Conservation (phyloP, 805 yeast genomes). For the Komagataella kurtzmanii region DNA sequence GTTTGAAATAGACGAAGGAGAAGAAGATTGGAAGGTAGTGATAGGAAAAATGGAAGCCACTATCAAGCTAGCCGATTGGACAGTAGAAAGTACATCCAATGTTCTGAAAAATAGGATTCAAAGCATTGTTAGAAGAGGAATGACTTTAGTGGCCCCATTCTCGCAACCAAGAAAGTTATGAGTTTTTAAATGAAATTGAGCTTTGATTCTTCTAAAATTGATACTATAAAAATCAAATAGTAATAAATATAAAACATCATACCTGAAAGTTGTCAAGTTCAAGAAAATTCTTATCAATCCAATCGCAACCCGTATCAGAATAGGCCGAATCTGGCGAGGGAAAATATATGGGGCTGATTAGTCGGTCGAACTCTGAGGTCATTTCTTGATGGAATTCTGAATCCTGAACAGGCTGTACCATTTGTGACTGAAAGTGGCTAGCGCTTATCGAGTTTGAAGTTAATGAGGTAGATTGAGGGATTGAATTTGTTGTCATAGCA, state of each 20-base stretch:
- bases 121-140: slow-evolving; percentile 66
- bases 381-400: neutral
- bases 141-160: slow-evolving; percentile 74
- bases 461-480: neutral
- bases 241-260: neutral
- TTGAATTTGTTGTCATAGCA: neutral
- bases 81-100: slow-evolving; percentile 58
- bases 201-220: neutral
- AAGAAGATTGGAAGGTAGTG: slow-evolving; percentile 40
- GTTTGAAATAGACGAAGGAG: slow-evolving; percentile 15
- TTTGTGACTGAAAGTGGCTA: neutral
- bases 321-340: neutral
- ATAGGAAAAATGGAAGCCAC: slow-evolving; percentile 69
- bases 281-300: slow-evolving; percentile 36
- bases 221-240: neutral
- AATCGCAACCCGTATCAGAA: slow-evolving; percentile 44
- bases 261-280: slow-evolving; percentile 20
- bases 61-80: slow-evolving; percentile 49
- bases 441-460: neutral
- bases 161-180: slow-evolving; percentile 19
- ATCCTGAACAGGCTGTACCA: neutral
- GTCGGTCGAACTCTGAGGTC: neutral
- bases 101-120: slow-evolving; percentile 74
- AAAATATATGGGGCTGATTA: slow-evolving; percentile 6
- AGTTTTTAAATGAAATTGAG: neutral